Percentiles rank a stretch among this genome's conserved stretches.
phyloP scores from a whole-genome alignment of 352 stramenopile species.

The Phytopythium delawarense region DNA sequence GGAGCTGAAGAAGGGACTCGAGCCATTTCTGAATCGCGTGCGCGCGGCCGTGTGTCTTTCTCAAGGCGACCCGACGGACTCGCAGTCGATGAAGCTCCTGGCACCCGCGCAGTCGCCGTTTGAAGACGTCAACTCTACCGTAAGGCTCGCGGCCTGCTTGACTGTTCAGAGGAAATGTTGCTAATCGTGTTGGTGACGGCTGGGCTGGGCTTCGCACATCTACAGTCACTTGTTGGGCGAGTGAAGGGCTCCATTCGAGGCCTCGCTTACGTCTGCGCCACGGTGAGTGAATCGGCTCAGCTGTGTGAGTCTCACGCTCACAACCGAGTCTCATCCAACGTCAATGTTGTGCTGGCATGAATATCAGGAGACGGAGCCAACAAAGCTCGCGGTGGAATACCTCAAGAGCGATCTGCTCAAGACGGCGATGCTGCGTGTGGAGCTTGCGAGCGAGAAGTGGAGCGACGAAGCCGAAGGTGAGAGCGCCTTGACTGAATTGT shows the following conservation, averaged over 20 bases:
- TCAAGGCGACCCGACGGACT: conserved; percentile 14
- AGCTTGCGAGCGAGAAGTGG: conserved; percentile 47
- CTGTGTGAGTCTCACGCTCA: not conserved
- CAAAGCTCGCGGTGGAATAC: conserved; percentile 34
- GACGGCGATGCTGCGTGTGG: conserved; percentile 48
- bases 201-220: no score
- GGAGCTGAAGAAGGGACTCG: conserved; percentile 43
- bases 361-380: conserved; percentile 22
- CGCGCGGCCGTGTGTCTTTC: conserved; percentile 29
- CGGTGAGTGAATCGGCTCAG: conserved; percentile 10
- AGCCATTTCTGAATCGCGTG: conserved; percentile 40
- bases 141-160: conserved; percentile 10
- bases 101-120: conserved; percentile 11
- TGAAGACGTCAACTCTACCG: conserved; percentile 16
- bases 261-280: conserved; percentile 40
- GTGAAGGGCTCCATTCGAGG: conserved; percentile 50
- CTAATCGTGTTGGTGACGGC: conserved; percentile 1
- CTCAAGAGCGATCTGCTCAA: conserved; percentile 72
- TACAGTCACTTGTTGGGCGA: conserved; percentile 20
- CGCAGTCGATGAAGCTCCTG: conserved; percentile 41
- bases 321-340: not conserved
- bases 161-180: no score
- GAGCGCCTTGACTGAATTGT: not conserved
- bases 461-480: conserved; percentile 30
- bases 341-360: conserved; percentile 5